Evolutionary conservation across 1,284 basidiomycete species (phyloP).

Genomic region (Hymenochaete sp.): DNA sequence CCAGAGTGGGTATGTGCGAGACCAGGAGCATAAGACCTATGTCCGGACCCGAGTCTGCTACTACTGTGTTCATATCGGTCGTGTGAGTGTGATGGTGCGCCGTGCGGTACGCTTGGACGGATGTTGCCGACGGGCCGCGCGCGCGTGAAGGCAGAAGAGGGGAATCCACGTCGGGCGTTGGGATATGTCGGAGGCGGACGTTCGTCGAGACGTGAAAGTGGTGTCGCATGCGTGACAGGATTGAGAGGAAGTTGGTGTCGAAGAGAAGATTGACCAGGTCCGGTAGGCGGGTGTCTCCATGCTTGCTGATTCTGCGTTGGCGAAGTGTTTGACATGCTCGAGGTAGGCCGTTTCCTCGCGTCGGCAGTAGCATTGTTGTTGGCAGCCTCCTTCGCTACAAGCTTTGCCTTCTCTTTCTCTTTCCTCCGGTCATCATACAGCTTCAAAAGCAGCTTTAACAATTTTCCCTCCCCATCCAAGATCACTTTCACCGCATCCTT

Average conservation of each 20-base stretch:
- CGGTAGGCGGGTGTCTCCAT: not conserved
- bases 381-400: conserved; percentile 28
- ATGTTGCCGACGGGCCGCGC: conserved; percentile 10
- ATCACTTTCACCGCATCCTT: conserved; percentile 49
- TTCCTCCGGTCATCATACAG: conserved; percentile 50
- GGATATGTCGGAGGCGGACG: not conserved
- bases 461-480: conserved; percentile 53
- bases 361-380: no score
- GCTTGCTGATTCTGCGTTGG: not conserved
- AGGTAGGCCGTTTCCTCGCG: no score
- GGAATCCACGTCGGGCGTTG: conserved; percentile 6
- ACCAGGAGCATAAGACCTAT: not conserved
- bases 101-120: conserved; percentile 4
- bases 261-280: conserved; percentile 2
- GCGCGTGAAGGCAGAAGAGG: conserved; percentile 6
- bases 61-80: no score
- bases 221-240: conserved; percentile 13
- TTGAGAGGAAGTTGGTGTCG: conserved; percentile 17
- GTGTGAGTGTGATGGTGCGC: not conserved
- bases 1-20: conserved; percentile 1
- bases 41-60: not conserved
- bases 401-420: conserved; percentile 35
- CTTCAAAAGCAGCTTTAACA: conserved; percentile 49
- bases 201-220: not conserved
- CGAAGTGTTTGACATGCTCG: no score